Evolutionary conservation across 2,329 filamentous ascomycete genomes (phyloP).

Genomic region (Claviceps cyperi): DNA sequence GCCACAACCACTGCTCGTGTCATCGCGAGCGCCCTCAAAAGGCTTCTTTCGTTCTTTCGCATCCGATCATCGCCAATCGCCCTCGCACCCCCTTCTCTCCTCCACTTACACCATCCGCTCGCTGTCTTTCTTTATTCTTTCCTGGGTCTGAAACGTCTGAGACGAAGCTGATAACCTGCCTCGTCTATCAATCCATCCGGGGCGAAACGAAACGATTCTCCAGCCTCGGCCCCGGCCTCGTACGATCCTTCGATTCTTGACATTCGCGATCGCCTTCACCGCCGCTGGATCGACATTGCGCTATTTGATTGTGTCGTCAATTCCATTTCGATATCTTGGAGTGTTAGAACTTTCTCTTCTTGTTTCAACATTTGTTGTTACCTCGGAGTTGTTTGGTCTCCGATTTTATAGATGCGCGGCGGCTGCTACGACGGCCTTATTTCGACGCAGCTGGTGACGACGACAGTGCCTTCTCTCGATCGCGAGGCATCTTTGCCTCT

Average conservation of each 20-base stretch:
- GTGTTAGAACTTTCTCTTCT: background rate
- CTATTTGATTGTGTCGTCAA: no score
- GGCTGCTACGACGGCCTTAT: background rate
- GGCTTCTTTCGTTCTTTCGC: background rate
- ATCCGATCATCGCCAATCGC: background rate
- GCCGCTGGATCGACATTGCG: no score
- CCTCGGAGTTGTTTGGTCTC: background rate
- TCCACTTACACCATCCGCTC: no score
- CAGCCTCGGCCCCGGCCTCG: background rate
- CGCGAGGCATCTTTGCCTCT: background rate
- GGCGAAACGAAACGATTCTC: slow-evolving; percentile 1
- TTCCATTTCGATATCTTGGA: background rate
- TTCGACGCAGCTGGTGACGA: slow-evolving; percentile 1
- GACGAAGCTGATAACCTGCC: background rate
- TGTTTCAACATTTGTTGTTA: background rate
- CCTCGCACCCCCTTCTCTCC: background rate
- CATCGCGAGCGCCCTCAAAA: background rate
- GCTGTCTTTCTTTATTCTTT: background rate
- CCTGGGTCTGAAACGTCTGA: slow-evolving; percentile 3
- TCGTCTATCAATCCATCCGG: background rate
- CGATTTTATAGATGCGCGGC: background rate
- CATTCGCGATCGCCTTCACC: no score
- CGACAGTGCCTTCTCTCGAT: background rate
- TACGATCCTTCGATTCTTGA: background rate
- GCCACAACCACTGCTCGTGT: slow-evolving; percentile 2